A percentile compares a stretch with the other conserved stretches of the same genome.
Conservation (phyloP, 2,329 filamentous ascomycete genomes). For the Cladosporium sp. region DNA sequence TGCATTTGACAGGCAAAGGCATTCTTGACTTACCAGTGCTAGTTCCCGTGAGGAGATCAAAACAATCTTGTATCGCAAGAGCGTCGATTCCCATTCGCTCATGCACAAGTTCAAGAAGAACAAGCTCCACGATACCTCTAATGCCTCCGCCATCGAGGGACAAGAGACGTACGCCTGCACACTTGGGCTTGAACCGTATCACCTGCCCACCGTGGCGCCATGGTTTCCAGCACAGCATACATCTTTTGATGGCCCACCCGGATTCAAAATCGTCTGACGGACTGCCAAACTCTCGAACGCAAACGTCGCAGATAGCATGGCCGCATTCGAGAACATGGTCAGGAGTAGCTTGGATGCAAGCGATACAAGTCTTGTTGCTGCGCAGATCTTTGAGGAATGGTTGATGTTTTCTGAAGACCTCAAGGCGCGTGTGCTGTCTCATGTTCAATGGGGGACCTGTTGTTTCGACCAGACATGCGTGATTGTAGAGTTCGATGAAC, state of each 20-base stretch:
- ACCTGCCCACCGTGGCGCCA: constrained; percentile 32
- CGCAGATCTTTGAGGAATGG: constrained; percentile 18
- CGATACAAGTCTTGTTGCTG: constrained; percentile 39
- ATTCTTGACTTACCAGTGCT: constrained; percentile 11
- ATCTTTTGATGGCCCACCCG: constrained; percentile 23
- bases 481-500: not conserved
- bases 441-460: not conserved
- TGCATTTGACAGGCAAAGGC: constrained; percentile 27
- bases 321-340: constrained; percentile 44
- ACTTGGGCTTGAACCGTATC: constrained; percentile 26
- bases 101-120: constrained; percentile 40
- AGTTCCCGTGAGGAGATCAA: constrained; percentile 48
- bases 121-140: constrained; percentile 43
- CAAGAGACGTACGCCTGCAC: constrained; percentile 27
- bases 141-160: constrained; percentile 39
- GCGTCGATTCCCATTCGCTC: constrained; percentile 35
- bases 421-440: too few relatives aligned
- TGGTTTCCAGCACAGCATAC: constrained; percentile 30
- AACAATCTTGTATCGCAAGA: constrained; percentile 43
- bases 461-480: not conserved
- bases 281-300: constrained; percentile 36
- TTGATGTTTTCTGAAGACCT: not conserved
- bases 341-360: constrained; percentile 42
- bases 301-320: constrained; percentile 43
- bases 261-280: not conserved